phyloP scores from a whole-genome alignment of 2,329 filamentous ascomycete genomes.

The Venturia asperata region DNA sequence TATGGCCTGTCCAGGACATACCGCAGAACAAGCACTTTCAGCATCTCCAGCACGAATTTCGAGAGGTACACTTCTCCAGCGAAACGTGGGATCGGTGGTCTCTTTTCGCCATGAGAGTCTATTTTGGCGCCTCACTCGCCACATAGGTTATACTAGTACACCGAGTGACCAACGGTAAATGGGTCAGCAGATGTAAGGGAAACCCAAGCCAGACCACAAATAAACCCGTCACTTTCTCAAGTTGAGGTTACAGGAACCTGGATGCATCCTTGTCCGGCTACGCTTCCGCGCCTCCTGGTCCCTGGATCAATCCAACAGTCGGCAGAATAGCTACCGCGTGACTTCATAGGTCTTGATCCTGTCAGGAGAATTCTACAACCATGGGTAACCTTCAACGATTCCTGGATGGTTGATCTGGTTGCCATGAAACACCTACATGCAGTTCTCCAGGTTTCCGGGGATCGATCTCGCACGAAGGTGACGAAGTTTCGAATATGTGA shows the following conservation, averaged over 20 bases:
- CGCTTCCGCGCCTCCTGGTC: slow-evolving; percentile 10
- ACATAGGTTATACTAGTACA: too few species aligned
- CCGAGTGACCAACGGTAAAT: not conserved
- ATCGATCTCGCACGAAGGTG: not conserved
- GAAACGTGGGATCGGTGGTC: not conserved
- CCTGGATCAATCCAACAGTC: not conserved
- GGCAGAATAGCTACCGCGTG: not conserved
- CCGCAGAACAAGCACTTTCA: not conserved
- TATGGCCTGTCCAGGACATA: not conserved
- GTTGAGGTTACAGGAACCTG: slow-evolving; percentile 2
- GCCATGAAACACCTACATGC: not conserved
- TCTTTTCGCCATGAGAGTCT: slow-evolving; percentile 4
- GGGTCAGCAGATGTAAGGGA: slow-evolving; percentile 13
- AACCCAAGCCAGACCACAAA: not conserved
- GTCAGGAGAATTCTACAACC: not conserved
- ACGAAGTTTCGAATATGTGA: not conserved
- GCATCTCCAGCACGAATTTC: not conserved
- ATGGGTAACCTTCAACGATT: not conserved
- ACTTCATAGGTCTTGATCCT: not conserved
- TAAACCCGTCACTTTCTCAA: slow-evolving; percentile 3
- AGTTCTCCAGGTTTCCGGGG: not conserved
- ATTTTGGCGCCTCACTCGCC: slow-evolving; percentile 6
- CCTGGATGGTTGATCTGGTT: not conserved
- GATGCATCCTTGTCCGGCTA: slow-evolving; percentile 4
- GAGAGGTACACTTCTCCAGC: not conserved